phyloP scores from a whole-genome alignment of 768 basidiomycete genomes.

The Rhizopogon sp. region DNA sequence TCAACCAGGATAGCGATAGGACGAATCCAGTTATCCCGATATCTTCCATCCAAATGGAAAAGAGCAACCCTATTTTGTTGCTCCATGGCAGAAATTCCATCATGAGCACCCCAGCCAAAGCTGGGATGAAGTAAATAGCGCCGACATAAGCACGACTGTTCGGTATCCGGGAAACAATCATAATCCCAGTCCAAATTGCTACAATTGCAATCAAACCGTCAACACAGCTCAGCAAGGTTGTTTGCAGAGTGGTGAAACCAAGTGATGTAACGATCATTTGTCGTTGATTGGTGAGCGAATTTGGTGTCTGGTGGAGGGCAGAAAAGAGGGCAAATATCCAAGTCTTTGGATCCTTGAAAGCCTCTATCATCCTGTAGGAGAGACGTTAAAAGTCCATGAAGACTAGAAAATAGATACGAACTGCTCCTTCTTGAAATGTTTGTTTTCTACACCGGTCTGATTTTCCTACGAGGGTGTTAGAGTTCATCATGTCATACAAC shows the following conservation, averaged over 20 bases:
- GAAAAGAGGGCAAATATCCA: slow-evolving; percentile 74
- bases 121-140: slow-evolving; percentile 56
- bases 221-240: slow-evolving; percentile 66
- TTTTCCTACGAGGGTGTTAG: slow-evolving; percentile 40
- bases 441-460: slow-evolving; percentile 81
- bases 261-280: slow-evolving; percentile 62
- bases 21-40: slow-evolving; percentile 56
- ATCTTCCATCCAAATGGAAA: slow-evolving; percentile 33
- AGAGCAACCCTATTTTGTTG: slow-evolving; percentile 61
- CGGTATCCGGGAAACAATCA: slow-evolving; percentile 45
- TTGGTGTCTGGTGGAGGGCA: slow-evolving; percentile 57
- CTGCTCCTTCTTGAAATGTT: slow-evolving; percentile 78
- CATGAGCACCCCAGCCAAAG: slow-evolving; percentile 57
- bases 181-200: slow-evolving; percentile 67
- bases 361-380: slow-evolving; percentile 55
- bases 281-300: slow-evolving; percentile 61
- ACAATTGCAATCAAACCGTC: slow-evolving; percentile 62
- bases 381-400: neutral
- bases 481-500: neutral
- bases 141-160: slow-evolving; percentile 63
- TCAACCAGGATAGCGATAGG: slow-evolving; percentile 59
- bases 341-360: slow-evolving; percentile 63
- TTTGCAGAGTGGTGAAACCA: slow-evolving; percentile 59
- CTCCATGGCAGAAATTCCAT: slow-evolving; percentile 62
- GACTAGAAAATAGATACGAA: slow-evolving; percentile 28